Percentiles rank a stretch among this genome's conserved stretches.
Conservation (phyloP, 345 rosid species). For the Ricinus communis region DNA sequence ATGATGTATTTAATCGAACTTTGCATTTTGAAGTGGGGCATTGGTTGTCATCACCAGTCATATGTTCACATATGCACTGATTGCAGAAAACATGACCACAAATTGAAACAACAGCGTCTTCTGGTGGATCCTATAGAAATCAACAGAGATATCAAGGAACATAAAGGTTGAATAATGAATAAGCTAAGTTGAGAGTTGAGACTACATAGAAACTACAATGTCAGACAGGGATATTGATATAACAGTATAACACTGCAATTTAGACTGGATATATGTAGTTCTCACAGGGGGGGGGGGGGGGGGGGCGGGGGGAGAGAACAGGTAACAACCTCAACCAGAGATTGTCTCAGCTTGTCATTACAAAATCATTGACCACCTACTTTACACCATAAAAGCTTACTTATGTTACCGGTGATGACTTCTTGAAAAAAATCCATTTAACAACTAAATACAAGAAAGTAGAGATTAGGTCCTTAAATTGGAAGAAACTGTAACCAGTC, state of each 20-base stretch:
- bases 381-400: background rate
- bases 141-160: background rate
- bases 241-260: too few species aligned
- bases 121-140: conserved; percentile 80
- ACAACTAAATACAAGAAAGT: background rate
- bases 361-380: background rate
- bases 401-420: background rate
- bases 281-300: too few species aligned
- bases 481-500: background rate
- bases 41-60: conserved; percentile 65
- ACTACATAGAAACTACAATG: background rate
- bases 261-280: too few species aligned
- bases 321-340: background rate
- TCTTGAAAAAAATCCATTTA: background rate
- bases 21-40: conserved; percentile 73
- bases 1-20: conserved; percentile 46
- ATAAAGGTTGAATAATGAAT: conserved; percentile 1
- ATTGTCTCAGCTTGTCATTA: background rate
- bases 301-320: too few species aligned
- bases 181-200: background rate
- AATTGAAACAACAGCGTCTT: conserved; percentile 84
- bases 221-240: background rate
- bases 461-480: background rate
- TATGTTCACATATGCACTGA: conserved; percentile 79
- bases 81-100: conserved; percentile 97